phyloP scores from a whole-genome alignment of 371 early-diverging fungal species.

The Blastocladiella emersonii region DNA sequence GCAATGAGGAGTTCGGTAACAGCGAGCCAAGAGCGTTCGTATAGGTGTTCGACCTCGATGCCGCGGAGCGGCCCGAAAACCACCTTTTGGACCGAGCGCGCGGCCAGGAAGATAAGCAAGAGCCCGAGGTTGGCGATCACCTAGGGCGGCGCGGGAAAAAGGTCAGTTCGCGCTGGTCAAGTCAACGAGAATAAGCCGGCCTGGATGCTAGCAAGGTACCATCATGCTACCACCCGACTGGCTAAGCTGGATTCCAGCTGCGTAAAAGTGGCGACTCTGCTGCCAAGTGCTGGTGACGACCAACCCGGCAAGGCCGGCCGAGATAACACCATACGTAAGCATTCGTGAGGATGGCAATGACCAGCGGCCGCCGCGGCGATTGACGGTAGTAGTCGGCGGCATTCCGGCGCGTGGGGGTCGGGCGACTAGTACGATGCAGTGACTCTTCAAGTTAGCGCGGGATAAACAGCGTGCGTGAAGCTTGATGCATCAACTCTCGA shows the following conservation, averaged over 20 bases:
- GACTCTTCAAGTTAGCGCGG: no score
- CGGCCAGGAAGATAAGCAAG: slow-evolving; percentile 56
- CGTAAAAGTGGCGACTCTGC: slow-evolving; percentile 74
- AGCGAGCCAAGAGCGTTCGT: slow-evolving; percentile 90
- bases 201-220: slow-evolving; percentile 37
- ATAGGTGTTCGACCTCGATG: slow-evolving; percentile 87
- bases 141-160: no score
- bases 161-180: slow-evolving; percentile 16
- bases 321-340: no score
- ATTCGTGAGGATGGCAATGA: no score
- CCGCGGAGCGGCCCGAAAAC: slow-evolving; percentile 85
- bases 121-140: slow-evolving; percentile 67
- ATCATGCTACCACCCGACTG: slow-evolving; percentile 74
- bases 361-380: no score
- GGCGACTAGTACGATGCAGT: no score
- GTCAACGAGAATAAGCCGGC: not conserved
- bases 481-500: no score
- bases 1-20: slow-evolving; percentile 89
- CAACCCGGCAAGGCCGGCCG: no score
- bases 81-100: slow-evolving; percentile 52
- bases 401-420: no score
- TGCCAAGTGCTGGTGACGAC: no score
- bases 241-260: slow-evolving; percentile 72
- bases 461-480: no score
- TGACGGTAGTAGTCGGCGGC: no score